phyloP scores from a whole-genome alignment of 352 stramenopile species.

The Globisporangium irregulare region DNA sequence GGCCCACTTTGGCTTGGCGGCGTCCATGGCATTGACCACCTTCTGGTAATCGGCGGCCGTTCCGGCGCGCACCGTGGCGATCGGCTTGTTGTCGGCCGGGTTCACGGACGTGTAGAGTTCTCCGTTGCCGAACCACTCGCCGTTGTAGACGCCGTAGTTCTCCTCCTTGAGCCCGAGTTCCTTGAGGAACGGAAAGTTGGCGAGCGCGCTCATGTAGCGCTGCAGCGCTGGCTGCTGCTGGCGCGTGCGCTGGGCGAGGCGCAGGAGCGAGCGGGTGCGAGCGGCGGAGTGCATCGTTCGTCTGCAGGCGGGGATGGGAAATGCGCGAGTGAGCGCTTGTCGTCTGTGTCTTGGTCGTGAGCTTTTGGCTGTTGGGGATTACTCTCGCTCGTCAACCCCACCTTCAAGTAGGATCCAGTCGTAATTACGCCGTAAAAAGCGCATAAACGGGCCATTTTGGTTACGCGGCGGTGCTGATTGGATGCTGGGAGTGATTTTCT shows the following conservation, averaged over 20 bases:
- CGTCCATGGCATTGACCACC: constrained; percentile 79
- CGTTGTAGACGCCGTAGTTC: constrained; percentile 85
- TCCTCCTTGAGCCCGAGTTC: constrained; percentile 80
- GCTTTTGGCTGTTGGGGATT: constrained; percentile 1
- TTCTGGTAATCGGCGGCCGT: constrained; percentile 83
- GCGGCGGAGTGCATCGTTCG: constrained; percentile 15
- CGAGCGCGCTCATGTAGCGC: constrained; percentile 40
- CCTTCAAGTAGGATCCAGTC: constrained; percentile 11
- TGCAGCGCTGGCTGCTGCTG: constrained; percentile 13
- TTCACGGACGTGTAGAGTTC: constrained; percentile 81
- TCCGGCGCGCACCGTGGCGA: constrained; percentile 80
- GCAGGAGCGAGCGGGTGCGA: constrained; percentile 15
- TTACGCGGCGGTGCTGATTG: neutral
- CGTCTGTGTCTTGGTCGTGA: neutral
- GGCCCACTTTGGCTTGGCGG: constrained; percentile 82
- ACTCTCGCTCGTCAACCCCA: constrained; percentile 1
- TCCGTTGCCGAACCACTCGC: constrained; percentile 85
- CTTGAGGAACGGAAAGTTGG: constrained; percentile 72
- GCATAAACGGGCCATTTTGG: constrained; percentile 7
- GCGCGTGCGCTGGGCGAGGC: constrained; percentile 7
- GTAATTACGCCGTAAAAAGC: constrained; percentile 15
- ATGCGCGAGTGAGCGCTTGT: constrained; percentile 9
- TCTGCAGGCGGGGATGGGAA: constrained; percentile 1
- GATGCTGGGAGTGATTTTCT: neutral
- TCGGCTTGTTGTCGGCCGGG: constrained; percentile 77